phyloP scores from a whole-genome alignment of 305 asterid genomes.

The Fraxinus platypoda region DNA sequence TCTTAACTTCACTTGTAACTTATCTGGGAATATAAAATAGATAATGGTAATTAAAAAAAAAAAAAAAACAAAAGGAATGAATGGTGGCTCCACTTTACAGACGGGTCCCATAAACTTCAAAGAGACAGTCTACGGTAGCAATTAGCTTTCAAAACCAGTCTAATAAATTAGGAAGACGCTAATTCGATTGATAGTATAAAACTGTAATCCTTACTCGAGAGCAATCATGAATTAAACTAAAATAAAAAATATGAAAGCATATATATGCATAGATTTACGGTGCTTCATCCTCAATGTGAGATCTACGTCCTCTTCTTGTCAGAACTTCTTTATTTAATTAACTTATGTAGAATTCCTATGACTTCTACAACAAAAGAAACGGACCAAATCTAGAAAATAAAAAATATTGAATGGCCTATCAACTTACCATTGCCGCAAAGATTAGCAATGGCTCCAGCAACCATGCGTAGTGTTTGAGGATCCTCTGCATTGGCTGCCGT shows the following conservation, averaged over 20 bases:
- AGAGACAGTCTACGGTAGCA: background rate
- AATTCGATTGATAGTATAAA: background rate
- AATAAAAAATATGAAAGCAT: background rate
- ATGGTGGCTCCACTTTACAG: background rate
- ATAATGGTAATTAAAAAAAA: slow-evolving; percentile 13
- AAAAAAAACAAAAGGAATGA: background rate
- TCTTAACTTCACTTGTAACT: slow-evolving; percentile 59
- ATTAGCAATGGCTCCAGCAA: slow-evolving; percentile 91
- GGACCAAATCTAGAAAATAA: background rate
- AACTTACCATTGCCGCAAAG: slow-evolving; percentile 84
- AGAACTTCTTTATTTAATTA: background rate
- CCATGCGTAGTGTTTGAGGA: slow-evolving; percentile 95
- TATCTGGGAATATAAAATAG: slow-evolving; percentile 41
- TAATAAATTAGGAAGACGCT: background rate
- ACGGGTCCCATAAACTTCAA: background rate
- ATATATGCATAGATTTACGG: background rate
- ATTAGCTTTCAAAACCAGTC: background rate
- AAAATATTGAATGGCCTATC: background rate
- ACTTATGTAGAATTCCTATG: background rate
- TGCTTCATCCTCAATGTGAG: background rate
- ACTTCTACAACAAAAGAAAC: background rate
- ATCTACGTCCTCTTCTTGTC: background rate
- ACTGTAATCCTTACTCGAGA: background rate
- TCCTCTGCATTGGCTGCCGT: slow-evolving; percentile 74
- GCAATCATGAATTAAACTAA: background rate